Base-by-base conservation (phyloP, 768 basidiomycete species). In the Cyclocybe cylindracea region DNA sequence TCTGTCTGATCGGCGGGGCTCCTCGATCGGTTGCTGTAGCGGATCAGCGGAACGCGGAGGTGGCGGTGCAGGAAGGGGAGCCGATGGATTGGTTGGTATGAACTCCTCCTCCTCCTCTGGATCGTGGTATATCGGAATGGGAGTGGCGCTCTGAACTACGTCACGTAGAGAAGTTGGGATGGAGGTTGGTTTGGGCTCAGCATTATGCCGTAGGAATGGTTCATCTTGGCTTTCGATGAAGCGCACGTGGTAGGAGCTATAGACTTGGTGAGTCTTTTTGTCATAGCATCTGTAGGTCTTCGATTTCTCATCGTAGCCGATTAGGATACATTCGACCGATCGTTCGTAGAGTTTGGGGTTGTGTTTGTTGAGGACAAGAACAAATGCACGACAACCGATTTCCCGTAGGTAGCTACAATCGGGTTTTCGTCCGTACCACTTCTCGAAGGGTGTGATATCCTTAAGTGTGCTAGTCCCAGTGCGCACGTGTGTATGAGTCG, bases 251-350 rank as follows among this genome's bases (percentile, higher is more conserved):
- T n/a, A n/a, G n/a, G n/a, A n/a, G n/a, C n/a, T n/a, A n/a, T n/a
- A n/a, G n/a, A n/a, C n/a, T n/a, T n/a, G n/a, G n/a, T n/a, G n/a
- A n/a, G 37, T 46, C 19, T 39, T 45, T 33, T 14, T 59, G 37
- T 59, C 38, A 35, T 59, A 53, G 51, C 60, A 55, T 18, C 60
- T 11, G 35, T 60, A 59, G 4, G 54, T 19, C 47, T 62, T 62
- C 0, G 61, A 32, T 31, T 54, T 40, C 3, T 8, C 32, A n/a
- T 58, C 53, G 38, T 64, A 64, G 13, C 59, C 63, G 39, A 64
- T 52, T 2, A 64, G 57, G 18, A 62, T 41, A 29, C 55, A 62
- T 43, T 64, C 61, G 19, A 55, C 29, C 9, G 55, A 55, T 10
- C 60, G 48, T 46, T 55, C n/a, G n/a, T n/a, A n/a, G n/a, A n/a